Percentiles rank a stretch among this genome's conserved stretches.
phyloP scores from a whole-genome alignment of 352 stramenopile genomes.

The Thraustochytrium sp. region DNA sequence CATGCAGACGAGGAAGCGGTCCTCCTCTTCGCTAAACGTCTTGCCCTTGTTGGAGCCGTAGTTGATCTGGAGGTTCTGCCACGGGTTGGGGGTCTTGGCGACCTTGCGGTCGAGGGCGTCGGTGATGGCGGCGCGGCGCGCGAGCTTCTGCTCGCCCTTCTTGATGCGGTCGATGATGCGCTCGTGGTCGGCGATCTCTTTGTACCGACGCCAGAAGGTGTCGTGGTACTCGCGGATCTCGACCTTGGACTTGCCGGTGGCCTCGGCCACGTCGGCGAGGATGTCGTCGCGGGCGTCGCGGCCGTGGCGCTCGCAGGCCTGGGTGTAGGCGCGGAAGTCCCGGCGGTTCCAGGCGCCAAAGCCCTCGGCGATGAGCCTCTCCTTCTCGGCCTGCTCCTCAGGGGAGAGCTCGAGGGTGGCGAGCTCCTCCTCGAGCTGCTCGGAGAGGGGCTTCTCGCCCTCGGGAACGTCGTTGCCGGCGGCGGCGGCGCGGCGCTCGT shows the following conservation, averaged over 20 bases:
- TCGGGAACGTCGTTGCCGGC: constrained; percentile 65
- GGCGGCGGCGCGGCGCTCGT: constrained; percentile 56
- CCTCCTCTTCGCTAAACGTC: constrained; percentile 91
- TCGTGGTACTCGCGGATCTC: constrained; percentile 91
- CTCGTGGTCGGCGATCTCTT: constrained; percentile 79
- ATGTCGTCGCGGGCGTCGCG: constrained; percentile 49
- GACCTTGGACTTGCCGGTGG: constrained; percentile 72
- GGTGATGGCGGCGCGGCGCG: constrained; percentile 89
- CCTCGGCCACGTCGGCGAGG: constrained; percentile 29
- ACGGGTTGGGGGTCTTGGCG: constrained; percentile 84
- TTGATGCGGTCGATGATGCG: constrained; percentile 90
- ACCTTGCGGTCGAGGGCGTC: constrained; percentile 90
- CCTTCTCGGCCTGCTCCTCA: constrained; percentile 63
- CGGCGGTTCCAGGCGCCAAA: constrained; percentile 48
- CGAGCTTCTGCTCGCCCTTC: constrained; percentile 89
- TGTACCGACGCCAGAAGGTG: constrained; percentile 82
- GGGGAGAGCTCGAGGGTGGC: constrained; percentile 66
- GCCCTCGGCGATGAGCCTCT: constrained; percentile 61
- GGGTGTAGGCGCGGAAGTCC: constrained; percentile 46
- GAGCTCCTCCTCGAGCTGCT: constrained; percentile 68
- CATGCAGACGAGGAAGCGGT: constrained; percentile 96
- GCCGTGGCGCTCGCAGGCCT: constrained; percentile 47
- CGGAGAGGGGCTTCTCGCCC: constrained; percentile 63
- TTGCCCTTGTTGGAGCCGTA: constrained; percentile 82
- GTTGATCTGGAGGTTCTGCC: constrained; percentile 54